A percentile compares a stretch with the other conserved stretches of the same genome.
These are phyloP conservation scores for Nannochloris sp. DNA, from an alignment of 139 green algal genomes.

Conservation along the genomic window DNA sequence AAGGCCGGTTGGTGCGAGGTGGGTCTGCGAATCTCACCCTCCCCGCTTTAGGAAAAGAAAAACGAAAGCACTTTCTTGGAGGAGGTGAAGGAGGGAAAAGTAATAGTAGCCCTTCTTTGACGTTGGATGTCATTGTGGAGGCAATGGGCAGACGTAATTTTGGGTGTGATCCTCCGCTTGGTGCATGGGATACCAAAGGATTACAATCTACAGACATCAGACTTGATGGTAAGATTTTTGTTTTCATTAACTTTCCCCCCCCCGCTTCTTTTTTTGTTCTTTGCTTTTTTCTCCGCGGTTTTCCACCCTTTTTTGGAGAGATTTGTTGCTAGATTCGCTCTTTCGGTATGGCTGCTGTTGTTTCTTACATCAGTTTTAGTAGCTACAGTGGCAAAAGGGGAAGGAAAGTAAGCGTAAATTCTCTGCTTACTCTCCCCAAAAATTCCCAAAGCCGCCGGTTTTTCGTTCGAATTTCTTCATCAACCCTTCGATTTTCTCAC, in stretches of 20 bases:
- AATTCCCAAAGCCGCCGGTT: constrained; percentile 15
- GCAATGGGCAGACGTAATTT: constrained; percentile 44
- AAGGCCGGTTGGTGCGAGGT: constrained; percentile 11
- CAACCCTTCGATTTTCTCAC: constrained; percentile 59
- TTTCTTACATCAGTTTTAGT: too few species aligned
- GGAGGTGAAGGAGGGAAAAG: neutral
- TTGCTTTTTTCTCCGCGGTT: too few species aligned
- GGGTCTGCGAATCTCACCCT: constrained; percentile 6
- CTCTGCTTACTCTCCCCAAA: neutral
- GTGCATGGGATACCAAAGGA: constrained; percentile 44
- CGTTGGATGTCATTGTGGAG: constrained; percentile 48
- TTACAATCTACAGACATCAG: constrained; percentile 29
- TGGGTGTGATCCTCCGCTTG: constrained; percentile 13
- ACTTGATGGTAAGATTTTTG: constrained; percentile 35
- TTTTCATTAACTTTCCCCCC: too few species aligned
- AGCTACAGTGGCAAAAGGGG: too few species aligned
- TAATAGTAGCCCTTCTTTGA: neutral
- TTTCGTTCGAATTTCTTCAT: constrained; percentile 23
- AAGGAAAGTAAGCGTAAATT: too few species aligned
- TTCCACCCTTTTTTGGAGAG: too few species aligned
- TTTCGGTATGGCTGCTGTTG: too few species aligned
- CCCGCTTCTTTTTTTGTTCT: too few species aligned
- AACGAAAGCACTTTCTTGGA: neutral
- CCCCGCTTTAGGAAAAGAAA: neutral
- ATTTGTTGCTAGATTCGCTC: too few species aligned